phyloP scores from a whole-genome alignment of 1,139 yeast species.

The Hanseniaspora gamundiae region DNA sequence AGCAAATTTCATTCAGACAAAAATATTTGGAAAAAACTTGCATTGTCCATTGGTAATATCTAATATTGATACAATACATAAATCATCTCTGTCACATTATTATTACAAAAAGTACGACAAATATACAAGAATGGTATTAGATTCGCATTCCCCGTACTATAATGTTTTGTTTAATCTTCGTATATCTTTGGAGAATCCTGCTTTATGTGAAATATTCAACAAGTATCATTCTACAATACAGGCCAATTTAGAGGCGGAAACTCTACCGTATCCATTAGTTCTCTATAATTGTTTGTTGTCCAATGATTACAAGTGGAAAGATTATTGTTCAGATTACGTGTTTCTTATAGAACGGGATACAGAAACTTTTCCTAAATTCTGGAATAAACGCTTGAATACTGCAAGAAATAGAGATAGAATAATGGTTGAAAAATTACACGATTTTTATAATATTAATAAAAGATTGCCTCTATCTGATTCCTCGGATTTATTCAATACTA shows the following conservation, averaged over 20 bases:
- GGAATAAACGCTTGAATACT: no score
- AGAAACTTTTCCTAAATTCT: not conserved
- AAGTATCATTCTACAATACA: not conserved
- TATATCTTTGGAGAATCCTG: not conserved
- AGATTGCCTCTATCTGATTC: not conserved
- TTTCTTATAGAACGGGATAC: no score
- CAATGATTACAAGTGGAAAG: no score
- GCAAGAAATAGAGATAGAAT: not conserved
- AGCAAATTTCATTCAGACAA: not conserved
- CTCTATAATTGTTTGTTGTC: no score
- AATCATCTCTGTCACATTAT: no score
- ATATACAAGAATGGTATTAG: not conserved
- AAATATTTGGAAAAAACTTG: conserved; percentile 2
- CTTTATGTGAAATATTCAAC: not conserved
- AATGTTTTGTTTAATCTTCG: not conserved
- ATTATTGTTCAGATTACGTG: no score
- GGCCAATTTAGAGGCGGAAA: not conserved
- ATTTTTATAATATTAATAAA: not conserved
- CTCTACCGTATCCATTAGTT: not conserved
- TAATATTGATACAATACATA: not conserved
- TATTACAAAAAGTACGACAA: conserved; percentile 4
- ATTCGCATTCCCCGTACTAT: not conserved
- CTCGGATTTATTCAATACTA: not conserved
- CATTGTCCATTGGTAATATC: conserved; percentile 1
- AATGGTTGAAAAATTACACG: not conserved